Base-by-base conservation (phyloP, 179 eudicot genomes). In the Beta lomatogona region DNA sequence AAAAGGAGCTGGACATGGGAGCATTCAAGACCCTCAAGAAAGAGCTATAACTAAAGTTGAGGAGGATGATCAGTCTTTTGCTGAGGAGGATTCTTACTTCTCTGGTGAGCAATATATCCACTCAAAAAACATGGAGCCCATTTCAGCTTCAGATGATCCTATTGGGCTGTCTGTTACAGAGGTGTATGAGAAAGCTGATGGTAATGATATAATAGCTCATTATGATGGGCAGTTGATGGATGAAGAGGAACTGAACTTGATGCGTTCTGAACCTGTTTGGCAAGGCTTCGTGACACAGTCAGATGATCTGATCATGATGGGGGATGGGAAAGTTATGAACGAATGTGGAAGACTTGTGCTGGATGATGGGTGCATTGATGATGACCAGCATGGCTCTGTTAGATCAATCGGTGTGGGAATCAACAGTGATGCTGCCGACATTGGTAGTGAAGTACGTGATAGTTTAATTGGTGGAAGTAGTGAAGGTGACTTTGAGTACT, bases 391-490 rank as follows among this genome's bases (percentile, higher is more conserved):
- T 76, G 93, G 93, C 86, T 94, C 99, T 57, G 99, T 96, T 83
- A 89, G 99, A 89, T 96, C 98, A 28, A 96, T 96, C 83, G 99
- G 99, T 79, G 99, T 96, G 72, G 99, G 99, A 64, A 94, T 96
- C 77, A 96, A 93, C 78, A 92, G 97, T 88, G 99, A 96, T 88
- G 93, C 89, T 78, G 98, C 98, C 52, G 98, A 94, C 63, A 64
- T 95, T 68, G 97, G 99, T 58, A 91, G 96, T 80, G 97, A 90
- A 86, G 91, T 89, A 45, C 90, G 93, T 67, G 95, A 92, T 73
- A 92, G 93, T 90, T 89, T 94, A 83, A 83, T 92, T 86, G 99
- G 97, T 84, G 98, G 97, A 78, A 92, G 97, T 81, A 91, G 94
- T 81, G 97, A 96, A 82, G 95, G 97, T 69, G 98, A 93, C 77